phyloP scores from a whole-genome alignment of 306 rosid genomes.

The Pueraria montana region DNA sequence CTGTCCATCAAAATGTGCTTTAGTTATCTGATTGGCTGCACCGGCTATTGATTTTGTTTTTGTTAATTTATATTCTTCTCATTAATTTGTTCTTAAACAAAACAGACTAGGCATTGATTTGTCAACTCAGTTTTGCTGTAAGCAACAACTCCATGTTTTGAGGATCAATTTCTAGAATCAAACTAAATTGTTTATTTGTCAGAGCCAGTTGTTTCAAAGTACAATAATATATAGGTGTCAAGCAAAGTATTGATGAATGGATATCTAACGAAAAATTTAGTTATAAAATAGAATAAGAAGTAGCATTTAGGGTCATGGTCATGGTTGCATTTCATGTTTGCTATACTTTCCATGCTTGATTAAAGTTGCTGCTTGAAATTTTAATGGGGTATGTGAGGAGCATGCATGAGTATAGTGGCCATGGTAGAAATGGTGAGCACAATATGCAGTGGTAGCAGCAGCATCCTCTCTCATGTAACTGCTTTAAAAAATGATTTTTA shows the following conservation, averaged over 20 bases:
- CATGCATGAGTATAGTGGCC: no score
- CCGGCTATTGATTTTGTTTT: not conserved
- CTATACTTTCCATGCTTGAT: not conserved
- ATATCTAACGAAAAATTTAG: not conserved
- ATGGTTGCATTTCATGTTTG: not conserved
- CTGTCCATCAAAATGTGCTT: not conserved
- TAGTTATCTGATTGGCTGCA: constrained; percentile 5
- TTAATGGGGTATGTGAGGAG: no score
- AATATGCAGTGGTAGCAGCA: no score
- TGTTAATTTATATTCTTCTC: not conserved
- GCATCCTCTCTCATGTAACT: no score
- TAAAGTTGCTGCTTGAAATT: no score
- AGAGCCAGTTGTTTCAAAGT: not conserved
- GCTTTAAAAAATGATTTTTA: no score
- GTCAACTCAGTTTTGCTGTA: no score
- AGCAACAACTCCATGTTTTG: no score
- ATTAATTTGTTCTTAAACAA: not conserved
- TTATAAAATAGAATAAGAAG: not conserved
- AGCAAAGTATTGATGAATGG: not conserved
- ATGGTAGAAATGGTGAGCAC: no score
- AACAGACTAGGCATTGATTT: not conserved
- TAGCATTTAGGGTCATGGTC: not conserved
- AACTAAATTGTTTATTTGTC: no score
- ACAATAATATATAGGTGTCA: not conserved
- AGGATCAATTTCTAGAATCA: no score